Conservation (phyloP, 1,284 basidiomycete species). For the Trichosporon sp. region DNA sequence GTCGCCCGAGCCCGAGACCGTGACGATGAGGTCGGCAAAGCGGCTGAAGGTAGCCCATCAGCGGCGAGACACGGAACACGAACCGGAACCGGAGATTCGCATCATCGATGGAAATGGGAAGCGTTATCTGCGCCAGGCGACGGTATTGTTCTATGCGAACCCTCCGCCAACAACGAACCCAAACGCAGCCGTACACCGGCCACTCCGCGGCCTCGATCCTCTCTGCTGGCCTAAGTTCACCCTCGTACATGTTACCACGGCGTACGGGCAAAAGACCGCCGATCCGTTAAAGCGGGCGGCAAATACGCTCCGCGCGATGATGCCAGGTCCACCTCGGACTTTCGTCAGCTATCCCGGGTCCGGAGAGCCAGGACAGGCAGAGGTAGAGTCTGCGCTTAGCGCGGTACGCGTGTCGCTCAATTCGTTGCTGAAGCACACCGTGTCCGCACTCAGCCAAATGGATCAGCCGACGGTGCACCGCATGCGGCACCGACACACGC, state of each 20-base stretch:
- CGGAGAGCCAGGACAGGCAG: neutral
- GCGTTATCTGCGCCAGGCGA: neutral
- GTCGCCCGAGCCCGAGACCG: neutral
- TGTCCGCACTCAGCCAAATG: neutral
- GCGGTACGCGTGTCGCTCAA: neutral
- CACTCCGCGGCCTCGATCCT: neutral
- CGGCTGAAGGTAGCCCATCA: neutral
- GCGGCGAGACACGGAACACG: neutral
- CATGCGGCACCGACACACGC: neutral
- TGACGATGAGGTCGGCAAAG: neutral
- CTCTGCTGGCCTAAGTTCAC: neutral
- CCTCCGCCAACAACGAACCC: neutral
- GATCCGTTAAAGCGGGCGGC: neutral
- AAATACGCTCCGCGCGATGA: neutral
- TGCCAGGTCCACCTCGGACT: neutral
- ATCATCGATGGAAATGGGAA: neutral
- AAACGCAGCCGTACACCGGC: neutral
- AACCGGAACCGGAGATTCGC: neutral
- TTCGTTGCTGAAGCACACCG: neutral
- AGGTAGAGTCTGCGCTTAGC: neutral
- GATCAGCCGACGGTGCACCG: neutral
- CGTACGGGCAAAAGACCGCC: neutral
- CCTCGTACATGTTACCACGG: neutral
- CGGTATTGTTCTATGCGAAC: neutral
- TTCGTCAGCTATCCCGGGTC: neutral